These are phyloP conservation scores for Candida argentea DNA, from an alignment of 805 yeast species.

Conservation along the genomic window DNA sequence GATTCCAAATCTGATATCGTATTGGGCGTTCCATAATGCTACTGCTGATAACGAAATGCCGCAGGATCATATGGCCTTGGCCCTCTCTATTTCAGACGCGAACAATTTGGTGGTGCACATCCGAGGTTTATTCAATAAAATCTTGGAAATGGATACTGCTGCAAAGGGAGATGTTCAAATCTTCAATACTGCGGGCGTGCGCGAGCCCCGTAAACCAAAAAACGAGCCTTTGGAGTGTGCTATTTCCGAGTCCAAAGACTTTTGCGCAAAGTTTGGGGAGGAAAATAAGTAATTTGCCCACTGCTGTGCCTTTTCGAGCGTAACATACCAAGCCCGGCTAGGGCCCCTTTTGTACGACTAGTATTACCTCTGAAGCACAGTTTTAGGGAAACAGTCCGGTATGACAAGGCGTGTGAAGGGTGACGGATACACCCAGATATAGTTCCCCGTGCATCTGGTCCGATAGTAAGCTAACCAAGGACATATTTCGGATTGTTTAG, in stretches of 20 bases:
- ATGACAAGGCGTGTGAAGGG: no score
- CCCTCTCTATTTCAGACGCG: not conserved
- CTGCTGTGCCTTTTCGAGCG: no score
- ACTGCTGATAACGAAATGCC: not conserved
- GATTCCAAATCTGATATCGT: conserved; percentile 13
- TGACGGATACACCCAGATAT: no score
- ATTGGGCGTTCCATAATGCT: conserved; percentile 4
- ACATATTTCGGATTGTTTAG: no score
- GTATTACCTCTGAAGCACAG: no score
- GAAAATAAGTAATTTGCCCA: no score
- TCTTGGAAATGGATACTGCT: not conserved
- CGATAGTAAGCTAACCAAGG: no score
- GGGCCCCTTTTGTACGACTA: no score
- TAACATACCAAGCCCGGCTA: no score
- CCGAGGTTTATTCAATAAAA: not conserved
- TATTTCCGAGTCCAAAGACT: not conserved
- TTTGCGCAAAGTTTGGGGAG: not conserved
- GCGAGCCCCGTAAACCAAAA: no score
- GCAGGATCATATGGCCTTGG: not conserved
- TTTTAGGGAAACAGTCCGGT: no score
- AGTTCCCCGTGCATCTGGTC: no score
- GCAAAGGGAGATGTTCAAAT: not conserved
- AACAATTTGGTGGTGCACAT: not conserved
- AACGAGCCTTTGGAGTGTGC: not conserved
- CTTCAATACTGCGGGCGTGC: not conserved